Evolutionary conservation across 129 eudicot genomes (phyloP).

Genomic region (Escallonia rubra): DNA sequence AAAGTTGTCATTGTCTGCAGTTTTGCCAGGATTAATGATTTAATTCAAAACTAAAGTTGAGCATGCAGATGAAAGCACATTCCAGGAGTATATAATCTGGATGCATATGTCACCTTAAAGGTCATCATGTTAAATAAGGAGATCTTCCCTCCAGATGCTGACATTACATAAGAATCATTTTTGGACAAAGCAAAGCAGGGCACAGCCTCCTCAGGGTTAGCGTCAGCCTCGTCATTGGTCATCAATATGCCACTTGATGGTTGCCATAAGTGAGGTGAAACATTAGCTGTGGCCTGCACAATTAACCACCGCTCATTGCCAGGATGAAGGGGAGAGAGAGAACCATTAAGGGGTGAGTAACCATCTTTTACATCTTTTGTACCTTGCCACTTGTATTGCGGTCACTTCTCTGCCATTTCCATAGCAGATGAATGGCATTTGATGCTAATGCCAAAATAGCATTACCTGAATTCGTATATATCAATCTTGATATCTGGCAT

Average conservation of each 20-base stretch:
- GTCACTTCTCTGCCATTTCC: slow-evolving; percentile 93
- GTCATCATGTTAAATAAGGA: slow-evolving; percentile 95
- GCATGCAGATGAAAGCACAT: slow-evolving; percentile 4
- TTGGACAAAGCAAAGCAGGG: slow-evolving; percentile 94
- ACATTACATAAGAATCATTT: slow-evolving; percentile 82
- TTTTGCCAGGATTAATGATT: slow-evolving; percentile 11
- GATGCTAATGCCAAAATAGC: slow-evolving; percentile 81
- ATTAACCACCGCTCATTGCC: not conserved
- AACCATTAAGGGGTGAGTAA: not conserved
- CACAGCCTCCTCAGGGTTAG: slow-evolving; percentile 76
- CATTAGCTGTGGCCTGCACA: slow-evolving; percentile 69
- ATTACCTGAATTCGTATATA: slow-evolving; percentile 75
- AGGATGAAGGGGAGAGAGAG: not conserved
- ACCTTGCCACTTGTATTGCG: slow-evolving; percentile 78
- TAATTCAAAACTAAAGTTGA: slow-evolving; percentile 4
- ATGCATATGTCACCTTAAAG: slow-evolving; percentile 57
- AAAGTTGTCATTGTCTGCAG: slow-evolving; percentile 83
- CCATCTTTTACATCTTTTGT: not conserved
- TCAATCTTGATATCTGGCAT: slow-evolving; percentile 73
- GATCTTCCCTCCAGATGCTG: slow-evolving; percentile 90
- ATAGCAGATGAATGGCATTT: slow-evolving; percentile 73
- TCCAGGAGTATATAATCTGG: not conserved
- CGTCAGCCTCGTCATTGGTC: slow-evolving; percentile 64
- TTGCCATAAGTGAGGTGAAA: slow-evolving; percentile 86
- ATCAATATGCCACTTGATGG: slow-evolving; percentile 84